Evolutionary conservation across 139 green algal species (phyloP), one percentile per base, ranked within the genome.

Genomic region (Picochlorum sp.): DNA sequence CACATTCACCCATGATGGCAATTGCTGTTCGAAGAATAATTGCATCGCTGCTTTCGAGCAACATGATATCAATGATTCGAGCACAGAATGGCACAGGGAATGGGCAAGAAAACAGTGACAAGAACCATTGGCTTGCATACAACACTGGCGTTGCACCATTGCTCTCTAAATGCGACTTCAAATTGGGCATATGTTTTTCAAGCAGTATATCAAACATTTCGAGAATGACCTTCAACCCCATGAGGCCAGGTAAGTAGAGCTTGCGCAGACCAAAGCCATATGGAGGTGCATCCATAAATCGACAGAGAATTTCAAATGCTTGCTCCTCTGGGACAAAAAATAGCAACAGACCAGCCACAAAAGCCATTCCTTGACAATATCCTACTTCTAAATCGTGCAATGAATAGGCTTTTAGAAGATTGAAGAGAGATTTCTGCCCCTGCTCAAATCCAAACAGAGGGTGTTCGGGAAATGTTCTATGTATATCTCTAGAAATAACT

Each of bases 381-480:
- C 78, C 80, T 9, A 85, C 78, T 73, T 94, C 85, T 58, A 94
- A 72, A 61, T 96, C 89, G 44, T 86, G 73, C 38, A 95, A 66
- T 28, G 81, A 85, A 73, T 97, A 97, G 0, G 90, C 89, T 77
- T 94, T 95, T 44, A 96, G 80, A 64, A 96, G 75, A 24, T 82
- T 71, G 75, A 91, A 95, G 37, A 97, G 82, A 24, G 83, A 72
- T 54, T 76, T 68, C 77, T 94, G 83, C 5, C 87, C 84, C 63
- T 81, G 71, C 45, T 72, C 54, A 28, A 80, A 69, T 18, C 71
- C 65, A 68, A 98, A 97, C 56, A 90, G 69, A 2, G 87, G 82
- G 68, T 95, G 83, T 77, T 96, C 85, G 2, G 92, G 92, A 74
- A 98, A 98, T 30, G 92, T 98, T 57, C 92, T 84, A 66, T 91